Evolutionary conservation across 2,329 filamentous ascomycete species (phyloP), one percentile per base, ranked within the genome.

Genomic region (Talaromyces pinophilus): DNA sequence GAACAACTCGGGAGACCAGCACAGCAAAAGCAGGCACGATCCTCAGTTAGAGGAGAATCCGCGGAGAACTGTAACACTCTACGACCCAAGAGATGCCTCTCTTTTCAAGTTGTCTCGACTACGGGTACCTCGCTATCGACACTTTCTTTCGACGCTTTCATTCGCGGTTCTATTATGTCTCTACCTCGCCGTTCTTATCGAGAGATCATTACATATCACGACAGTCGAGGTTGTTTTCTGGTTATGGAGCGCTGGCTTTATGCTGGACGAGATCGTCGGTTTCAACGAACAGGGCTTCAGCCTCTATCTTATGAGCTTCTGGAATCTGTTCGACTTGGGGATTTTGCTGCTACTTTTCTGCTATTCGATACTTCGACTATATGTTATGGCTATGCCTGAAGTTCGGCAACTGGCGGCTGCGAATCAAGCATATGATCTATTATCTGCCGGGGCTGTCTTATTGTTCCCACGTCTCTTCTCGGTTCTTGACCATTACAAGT

Each of bases 261-360:
- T 97, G 92, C 87, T 97, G 38, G 94, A 97, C 73, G 94, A 97
- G 79, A 86, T 98, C 25, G 93, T 97, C 19, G 93, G 93, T 11
- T 97, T 97, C 83, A 97, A 93, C 71, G 94, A 98, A 77, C 93
- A 97, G 79, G 94, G 94, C 2, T 97, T 97, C 76, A 93, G 93
- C 44, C 86, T 98, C 35, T 98, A 97, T 79, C 92, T 97, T 73
- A 94, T 97, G 88, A 96, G 92, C 76, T 95, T 97, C 77, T 97
- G 94, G 94, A 97, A 97, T 77, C 88, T 93, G 44, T 97, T 97
- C 77, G 94, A 97, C 75, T 82, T 97, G 44, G 93, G 93, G 8
- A 97, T 97, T 63, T 81, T 97, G 62, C 81, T 96, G 28, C 82
- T 97, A 68, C 87, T 97, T 71, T 88, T 96, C 72, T 86, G 92